Percentiles rank a stretch among this genome's conserved stretches.
These are phyloP conservation scores for Pseudomicrostroma phylloplanum DNA, from an alignment of 1,284 basidiomycete genomes.

Conservation along the genomic window DNA sequence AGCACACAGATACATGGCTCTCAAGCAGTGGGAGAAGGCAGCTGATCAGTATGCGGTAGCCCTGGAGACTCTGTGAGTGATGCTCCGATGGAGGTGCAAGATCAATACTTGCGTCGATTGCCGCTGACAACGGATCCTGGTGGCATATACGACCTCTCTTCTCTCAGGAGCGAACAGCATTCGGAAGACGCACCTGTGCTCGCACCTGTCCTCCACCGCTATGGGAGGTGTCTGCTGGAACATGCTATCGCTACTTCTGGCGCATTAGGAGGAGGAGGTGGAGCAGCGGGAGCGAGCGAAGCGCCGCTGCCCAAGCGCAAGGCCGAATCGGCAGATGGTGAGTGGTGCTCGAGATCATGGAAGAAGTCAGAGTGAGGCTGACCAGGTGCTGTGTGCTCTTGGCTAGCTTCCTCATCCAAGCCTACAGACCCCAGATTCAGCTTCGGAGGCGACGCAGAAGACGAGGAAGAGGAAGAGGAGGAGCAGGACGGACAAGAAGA, in stretches of 20 bases:
- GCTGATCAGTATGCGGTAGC: slow-evolving; percentile 33
- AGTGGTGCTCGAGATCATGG: not conserved
- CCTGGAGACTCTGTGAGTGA: slow-evolving; percentile 33
- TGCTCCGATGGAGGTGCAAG: no score
- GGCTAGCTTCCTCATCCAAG: slow-evolving; percentile 2
- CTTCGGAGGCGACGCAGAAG: slow-evolving; percentile 40
- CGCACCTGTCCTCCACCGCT: slow-evolving; percentile 42
- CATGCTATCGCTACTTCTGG: slow-evolving; percentile 41
- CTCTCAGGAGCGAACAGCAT: slow-evolving; percentile 18
- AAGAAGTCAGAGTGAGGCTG: no score
- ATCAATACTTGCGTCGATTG: no score
- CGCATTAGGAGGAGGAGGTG: slow-evolving; percentile 38
- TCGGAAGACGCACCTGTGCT: slow-evolving; percentile 38
- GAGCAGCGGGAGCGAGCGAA: slow-evolving; percentile 16
- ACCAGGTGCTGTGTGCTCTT: not conserved
- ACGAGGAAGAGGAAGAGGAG: slow-evolving; percentile 30
- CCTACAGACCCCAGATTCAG: slow-evolving; percentile 30
- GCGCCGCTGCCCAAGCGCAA: slow-evolving; percentile 11
- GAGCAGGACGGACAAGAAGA: slow-evolving; percentile 11
- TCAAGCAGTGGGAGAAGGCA: slow-evolving; percentile 34
- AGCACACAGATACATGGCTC: slow-evolving; percentile 34
- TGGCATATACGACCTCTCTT: not conserved
- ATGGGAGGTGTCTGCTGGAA: slow-evolving; percentile 43
- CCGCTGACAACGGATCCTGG: no score
- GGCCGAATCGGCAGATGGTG: not conserved